Percentiles rank a stretch among this genome's conserved stretches.
phyloP scores from a whole-genome alignment of 768 basidiomycete species.

The Mycena galopus region DNA sequence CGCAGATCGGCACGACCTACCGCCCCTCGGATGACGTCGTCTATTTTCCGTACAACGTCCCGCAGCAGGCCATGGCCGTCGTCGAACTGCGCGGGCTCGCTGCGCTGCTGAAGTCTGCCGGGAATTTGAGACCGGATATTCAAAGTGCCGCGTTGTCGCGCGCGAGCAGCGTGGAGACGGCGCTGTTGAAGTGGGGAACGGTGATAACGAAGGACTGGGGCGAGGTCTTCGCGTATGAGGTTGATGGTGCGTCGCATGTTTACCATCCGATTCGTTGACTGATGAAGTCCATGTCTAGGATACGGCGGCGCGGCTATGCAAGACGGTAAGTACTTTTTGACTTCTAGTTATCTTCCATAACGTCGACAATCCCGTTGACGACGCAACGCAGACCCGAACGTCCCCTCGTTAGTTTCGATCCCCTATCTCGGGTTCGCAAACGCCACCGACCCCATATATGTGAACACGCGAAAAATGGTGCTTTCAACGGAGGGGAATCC shows the following conservation, averaged over 20 bases:
- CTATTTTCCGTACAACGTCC: slow-evolving; percentile 34
- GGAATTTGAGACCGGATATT: slow-evolving; percentile 15
- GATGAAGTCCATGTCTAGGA: background rate
- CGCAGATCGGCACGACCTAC: slow-evolving; percentile 33
- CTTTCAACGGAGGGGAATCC: slow-evolving; percentile 27
- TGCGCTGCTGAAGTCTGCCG: slow-evolving; percentile 10
- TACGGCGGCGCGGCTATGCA: slow-evolving; percentile 31
- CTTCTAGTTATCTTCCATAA: background rate
- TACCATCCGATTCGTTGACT: background rate
- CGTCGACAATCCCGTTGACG: no score
- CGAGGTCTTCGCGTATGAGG: slow-evolving; percentile 38
- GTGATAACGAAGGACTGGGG: slow-evolving; percentile 35
- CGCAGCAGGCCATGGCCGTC: slow-evolving; percentile 36
- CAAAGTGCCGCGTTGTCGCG: slow-evolving; percentile 6
- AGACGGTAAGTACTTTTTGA: slow-evolving; percentile 21
- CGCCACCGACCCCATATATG: slow-evolving; percentile 27
- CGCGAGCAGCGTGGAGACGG: slow-evolving; percentile 24
- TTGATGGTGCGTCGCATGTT: slow-evolving; percentile 14
- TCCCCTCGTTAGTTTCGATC: slow-evolving; percentile 33
- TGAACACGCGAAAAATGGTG: slow-evolving; percentile 36
- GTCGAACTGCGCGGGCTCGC: slow-evolving; percentile 35
- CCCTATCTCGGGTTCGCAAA: slow-evolving; percentile 36
- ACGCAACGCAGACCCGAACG: slow-evolving; percentile 24
- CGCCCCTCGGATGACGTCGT: slow-evolving; percentile 36
- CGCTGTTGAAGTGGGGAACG: slow-evolving; percentile 32